These are phyloP conservation scores for Mollisiaceae sp. DNA, from an alignment of 2,329 filamentous ascomycete species.

Conservation along the genomic window DNA sequence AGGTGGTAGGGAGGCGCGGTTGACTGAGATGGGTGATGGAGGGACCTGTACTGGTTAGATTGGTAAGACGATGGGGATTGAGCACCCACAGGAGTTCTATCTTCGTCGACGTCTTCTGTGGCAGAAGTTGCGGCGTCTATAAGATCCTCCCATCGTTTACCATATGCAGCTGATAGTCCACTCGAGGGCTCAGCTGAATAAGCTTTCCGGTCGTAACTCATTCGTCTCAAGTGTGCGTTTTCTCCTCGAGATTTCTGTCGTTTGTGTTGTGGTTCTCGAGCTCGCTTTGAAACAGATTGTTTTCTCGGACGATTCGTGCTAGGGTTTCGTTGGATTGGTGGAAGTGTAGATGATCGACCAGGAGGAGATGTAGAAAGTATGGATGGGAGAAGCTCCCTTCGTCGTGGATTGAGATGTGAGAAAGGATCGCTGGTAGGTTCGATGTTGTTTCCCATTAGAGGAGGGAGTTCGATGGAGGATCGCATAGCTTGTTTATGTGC, in stretches of 20 bases:
- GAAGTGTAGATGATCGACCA: constrained; percentile 85
- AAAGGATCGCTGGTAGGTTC: constrained; percentile 69
- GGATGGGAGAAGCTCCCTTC: constrained; percentile 80
- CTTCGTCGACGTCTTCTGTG: constrained; percentile 88
- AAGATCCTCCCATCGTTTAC: constrained; percentile 94
- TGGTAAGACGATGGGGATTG: constrained; percentile 10
- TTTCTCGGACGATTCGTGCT: constrained; percentile 79
- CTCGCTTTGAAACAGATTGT: constrained; percentile 82
- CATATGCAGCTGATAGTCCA: constrained; percentile 59
- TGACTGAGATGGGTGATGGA: constrained; percentile 67
- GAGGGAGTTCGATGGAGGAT: constrained; percentile 72
- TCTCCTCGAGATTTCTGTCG: constrained; percentile 75
- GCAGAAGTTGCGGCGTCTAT: constrained; percentile 94
- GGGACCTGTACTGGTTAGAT: constrained; percentile 55
- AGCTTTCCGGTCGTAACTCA: constrained; percentile 78
- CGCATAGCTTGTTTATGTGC: constrained; percentile 66
- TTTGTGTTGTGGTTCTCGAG: constrained; percentile 78
- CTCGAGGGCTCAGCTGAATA: constrained; percentile 82
- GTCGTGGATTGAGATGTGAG: constrained; percentile 64
- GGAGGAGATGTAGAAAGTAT: constrained; percentile 82
- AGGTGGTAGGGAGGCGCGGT: constrained; percentile 66
- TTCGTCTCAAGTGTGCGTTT: constrained; percentile 68
- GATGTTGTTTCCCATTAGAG: constrained; percentile 63
- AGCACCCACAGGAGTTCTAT: constrained; percentile 81
- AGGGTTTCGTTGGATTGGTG: constrained; percentile 77